Evolutionary conservation across 805 yeast species (phyloP).

Genomic region (Starmerella etchellsii): DNA sequence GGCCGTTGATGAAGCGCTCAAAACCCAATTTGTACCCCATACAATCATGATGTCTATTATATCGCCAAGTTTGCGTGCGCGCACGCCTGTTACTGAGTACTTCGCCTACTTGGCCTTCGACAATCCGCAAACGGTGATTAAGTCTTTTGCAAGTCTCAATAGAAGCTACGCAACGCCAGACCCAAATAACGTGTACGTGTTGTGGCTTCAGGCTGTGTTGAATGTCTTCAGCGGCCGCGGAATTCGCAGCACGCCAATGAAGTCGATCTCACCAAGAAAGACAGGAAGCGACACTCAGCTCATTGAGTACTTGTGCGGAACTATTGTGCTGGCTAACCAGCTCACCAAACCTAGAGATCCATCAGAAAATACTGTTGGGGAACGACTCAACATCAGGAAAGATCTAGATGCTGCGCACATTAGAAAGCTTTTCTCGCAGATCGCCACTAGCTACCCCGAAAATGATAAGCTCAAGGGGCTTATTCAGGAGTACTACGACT

Average conservation of each 20-base stretch:
- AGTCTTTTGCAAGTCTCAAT: slow-evolving; percentile 32
- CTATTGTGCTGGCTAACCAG: neutral
- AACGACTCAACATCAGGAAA: neutral
- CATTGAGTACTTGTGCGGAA: neutral
- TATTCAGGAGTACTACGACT: neutral
- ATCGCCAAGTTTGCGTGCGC: slow-evolving; percentile 61
- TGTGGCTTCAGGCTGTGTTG: slow-evolving; percentile 58
- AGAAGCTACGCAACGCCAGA: neutral
- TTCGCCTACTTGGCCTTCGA: slow-evolving; percentile 39
- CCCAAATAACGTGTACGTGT: slow-evolving; percentile 41
- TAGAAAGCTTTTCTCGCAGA: neutral
- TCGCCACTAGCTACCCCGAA: neutral
- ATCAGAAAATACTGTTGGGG: neutral
- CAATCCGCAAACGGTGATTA: slow-evolving; percentile 46
- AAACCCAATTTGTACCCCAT: slow-evolving; percentile 35
- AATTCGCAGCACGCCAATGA: slow-evolving; percentile 78
- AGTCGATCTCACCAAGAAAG: too few species aligned
- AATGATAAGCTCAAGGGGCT: neutral
- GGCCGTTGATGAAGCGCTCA: slow-evolving; percentile 45
- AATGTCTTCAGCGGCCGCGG: slow-evolving; percentile 75
- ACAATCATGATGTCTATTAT: slow-evolving; percentile 60
- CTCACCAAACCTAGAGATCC: neutral
- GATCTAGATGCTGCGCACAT: neutral
- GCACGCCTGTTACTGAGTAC: slow-evolving; percentile 70
- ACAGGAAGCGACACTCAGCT: neutral